phyloP scores from a whole-genome alignment of 495 filamentous ascomycete species.

The Tuber umbilicatum region DNA sequence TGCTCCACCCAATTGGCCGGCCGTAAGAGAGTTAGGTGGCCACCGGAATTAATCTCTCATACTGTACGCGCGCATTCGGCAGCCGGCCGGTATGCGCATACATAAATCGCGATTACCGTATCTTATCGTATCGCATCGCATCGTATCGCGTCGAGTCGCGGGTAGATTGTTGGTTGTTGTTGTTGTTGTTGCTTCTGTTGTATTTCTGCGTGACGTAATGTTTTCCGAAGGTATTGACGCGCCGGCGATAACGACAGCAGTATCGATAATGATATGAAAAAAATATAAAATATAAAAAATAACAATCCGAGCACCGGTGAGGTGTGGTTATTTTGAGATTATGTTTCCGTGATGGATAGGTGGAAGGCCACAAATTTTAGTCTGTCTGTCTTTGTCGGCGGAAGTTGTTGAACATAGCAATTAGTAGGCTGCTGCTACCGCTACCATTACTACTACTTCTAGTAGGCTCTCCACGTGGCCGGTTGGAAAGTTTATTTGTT shows the following conservation, averaged over 20 bases:
- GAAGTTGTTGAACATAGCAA: background rate
- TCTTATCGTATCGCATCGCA: background rate
- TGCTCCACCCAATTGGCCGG: background rate
- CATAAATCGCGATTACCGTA: background rate
- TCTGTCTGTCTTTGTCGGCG: background rate
- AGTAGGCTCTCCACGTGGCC: background rate
- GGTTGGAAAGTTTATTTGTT: background rate
- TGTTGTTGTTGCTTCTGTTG: background rate
- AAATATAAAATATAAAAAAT: background rate
- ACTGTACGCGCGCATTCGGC: background rate
- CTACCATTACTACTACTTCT: background rate
- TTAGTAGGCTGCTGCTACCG: background rate
- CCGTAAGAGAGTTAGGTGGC: background rate
- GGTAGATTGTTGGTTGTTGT: background rate
- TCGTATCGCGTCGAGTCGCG: background rate
- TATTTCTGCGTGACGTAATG: background rate
- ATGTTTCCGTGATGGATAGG: background rate
- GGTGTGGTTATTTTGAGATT: background rate
- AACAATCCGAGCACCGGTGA: background rate
- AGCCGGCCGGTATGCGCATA: background rate
- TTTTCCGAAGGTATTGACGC: background rate
- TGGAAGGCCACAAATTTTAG: background rate
- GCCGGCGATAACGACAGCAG: background rate
- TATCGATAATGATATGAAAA: background rate
- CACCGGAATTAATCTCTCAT: background rate